Base-by-base conservation (phyloP, 2,329 filamentous ascomycete species). In the Calonectria montana region DNA sequence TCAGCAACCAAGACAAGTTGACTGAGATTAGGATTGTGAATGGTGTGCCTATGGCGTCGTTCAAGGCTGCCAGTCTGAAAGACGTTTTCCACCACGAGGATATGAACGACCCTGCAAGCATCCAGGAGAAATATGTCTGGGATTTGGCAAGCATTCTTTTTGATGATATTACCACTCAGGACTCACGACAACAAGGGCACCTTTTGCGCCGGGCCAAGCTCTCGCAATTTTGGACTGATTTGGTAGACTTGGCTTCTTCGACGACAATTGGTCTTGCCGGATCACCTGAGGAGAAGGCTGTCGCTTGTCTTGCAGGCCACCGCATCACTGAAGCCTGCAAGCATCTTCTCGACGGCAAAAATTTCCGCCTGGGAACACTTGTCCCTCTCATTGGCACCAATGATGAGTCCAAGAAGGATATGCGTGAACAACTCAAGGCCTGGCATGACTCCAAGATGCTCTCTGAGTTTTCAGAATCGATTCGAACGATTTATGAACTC, bases 401-500 rank as follows among this genome's bases (percentile, higher is more conserved):
- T 79, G 87, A 91, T 62, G 87, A 87, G 2, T 91, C 92, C 67
- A 94, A 92, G 79, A 90, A 90, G 72, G 93, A 96, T 73, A 94
- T 98, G 85, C 88, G 88, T 27, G 88, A 92, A 68, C 97, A 99
- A 81, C 88, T 99, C 65, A 91, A 92, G 71, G 92, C 93, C 63
- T 99, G 97, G 97, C 91, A 92, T 41, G 90, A 94, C 31, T 91
- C 94, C 41, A 94, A 95, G 79, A 91, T 96, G 57, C 89, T 97
- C 21, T 94, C 95, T 1, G 97, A 99, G 82, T 95, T 99, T 83
- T 92, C 91, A 18, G 93, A 97, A 75, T 88, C 94, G 1, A 91
- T 98, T 53, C 93, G 97, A 67, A 93, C 96, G 10, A 87, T 99
- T 39, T 99, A 98, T 81, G 95, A 97, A 82, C 88, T 99, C 31